Conservation (phyloP, 352 stramenopile genomes). For the Peronospora farinosa region DNA sequence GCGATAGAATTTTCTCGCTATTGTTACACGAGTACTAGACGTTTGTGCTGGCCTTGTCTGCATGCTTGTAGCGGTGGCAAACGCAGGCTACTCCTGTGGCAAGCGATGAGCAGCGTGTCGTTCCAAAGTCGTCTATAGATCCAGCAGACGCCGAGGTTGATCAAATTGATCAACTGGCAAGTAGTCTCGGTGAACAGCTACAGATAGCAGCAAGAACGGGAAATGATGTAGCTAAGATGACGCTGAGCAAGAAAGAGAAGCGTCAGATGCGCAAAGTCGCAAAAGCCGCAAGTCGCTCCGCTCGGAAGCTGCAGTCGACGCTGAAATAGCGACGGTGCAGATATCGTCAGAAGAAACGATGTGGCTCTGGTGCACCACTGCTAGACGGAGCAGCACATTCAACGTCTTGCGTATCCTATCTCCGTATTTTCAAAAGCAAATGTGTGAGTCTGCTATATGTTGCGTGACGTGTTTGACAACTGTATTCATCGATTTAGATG, state of each 20-base stretch:
- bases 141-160: slow-evolving; percentile 9
- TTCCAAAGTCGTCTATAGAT: slow-evolving; percentile 9
- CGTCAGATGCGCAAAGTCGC: slow-evolving; percentile 32
- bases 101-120: slow-evolving; percentile 6
- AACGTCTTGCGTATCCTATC: background rate
- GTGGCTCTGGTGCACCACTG: slow-evolving; percentile 1
- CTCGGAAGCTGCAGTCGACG: slow-evolving; percentile 5
- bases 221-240: slow-evolving; percentile 6
- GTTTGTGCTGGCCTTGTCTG: slow-evolving; percentile 6
- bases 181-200: slow-evolving; percentile 19
- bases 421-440: background rate
- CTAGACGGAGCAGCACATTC: slow-evolving; percentile 3
- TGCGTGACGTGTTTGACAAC: background rate
- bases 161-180: slow-evolving; percentile 13
- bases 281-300: slow-evolving; percentile 18
- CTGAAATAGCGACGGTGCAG: slow-evolving; percentile 17
- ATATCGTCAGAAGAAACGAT: slow-evolving; percentile 14
- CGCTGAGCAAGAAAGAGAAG: slow-evolving; percentile 44
- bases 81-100: slow-evolving; percentile 5
- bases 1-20: slow-evolving; percentile 12
- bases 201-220: slow-evolving; percentile 15
- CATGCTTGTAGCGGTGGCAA: slow-evolving; percentile 28
- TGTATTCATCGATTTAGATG: background rate
- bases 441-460: background rate
- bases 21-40: slow-evolving; percentile 5